Evolutionary conservation across 2,329 filamentous ascomycete species (phyloP).

Genomic region (Cladosporium sp.): DNA sequence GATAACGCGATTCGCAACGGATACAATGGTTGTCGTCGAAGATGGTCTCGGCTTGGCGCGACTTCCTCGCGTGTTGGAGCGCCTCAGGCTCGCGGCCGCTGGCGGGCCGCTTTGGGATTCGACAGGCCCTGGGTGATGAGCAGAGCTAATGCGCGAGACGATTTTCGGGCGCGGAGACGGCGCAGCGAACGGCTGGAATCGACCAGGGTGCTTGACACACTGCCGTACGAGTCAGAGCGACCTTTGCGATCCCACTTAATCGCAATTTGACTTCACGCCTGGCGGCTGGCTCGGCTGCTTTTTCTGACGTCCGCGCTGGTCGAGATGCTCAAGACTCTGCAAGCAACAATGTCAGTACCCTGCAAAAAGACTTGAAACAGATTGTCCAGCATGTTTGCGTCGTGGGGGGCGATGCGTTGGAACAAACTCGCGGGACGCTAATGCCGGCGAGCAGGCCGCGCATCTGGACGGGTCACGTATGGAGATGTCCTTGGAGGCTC

Average conservation of each 20-base stretch:
- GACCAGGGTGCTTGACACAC: not conserved
- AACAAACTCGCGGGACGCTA: not conserved
- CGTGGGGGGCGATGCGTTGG: not conserved
- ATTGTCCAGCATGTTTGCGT: not conserved
- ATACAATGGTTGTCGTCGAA: not conserved
- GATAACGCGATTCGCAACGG: not conserved
- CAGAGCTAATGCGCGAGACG: slow-evolving; percentile 8
- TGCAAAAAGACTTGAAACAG: no score
- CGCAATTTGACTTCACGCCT: slow-evolving; percentile 8
- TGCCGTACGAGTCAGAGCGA: not conserved
- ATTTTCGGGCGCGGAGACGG: slow-evolving; percentile 3
- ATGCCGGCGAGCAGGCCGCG: not conserved
- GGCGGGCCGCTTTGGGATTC: slow-evolving; percentile 1
- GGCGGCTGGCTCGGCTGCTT: not conserved
- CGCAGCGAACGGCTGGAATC: not conserved
- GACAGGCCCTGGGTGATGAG: slow-evolving; percentile 4
- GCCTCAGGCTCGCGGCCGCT: slow-evolving; percentile 1
- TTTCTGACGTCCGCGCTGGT: not conserved
- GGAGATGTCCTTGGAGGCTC: no score
- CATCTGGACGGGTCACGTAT: not conserved
- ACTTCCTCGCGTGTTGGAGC: not conserved
- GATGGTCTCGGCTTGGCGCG: slow-evolving; percentile 9
- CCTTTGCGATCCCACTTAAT: not conserved
- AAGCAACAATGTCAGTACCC: not conserved
- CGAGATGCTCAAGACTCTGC: not conserved